Percentiles rank a stretch among this genome's conserved stretches.
Evolutionary conservation across 2,329 filamentous ascomycete genomes (phyloP).

Genomic region (Xylaria sp.): DNA sequence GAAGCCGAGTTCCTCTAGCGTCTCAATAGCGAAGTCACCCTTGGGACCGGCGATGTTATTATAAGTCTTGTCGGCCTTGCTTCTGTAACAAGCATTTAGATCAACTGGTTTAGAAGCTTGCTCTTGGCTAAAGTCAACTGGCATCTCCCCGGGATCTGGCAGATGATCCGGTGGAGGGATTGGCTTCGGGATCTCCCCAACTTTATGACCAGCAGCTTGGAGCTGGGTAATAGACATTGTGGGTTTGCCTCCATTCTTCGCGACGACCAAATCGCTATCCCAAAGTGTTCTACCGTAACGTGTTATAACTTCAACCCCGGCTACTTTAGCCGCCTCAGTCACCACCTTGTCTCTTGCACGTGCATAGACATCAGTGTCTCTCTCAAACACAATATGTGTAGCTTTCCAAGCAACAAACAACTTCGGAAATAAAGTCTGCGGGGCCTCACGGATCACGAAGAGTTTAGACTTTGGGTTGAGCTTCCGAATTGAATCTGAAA

Average conservation of each 20-base stretch:
- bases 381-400: conserved; percentile 81
- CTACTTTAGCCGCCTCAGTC: conserved; percentile 66
- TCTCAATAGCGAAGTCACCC: conserved; percentile 75
- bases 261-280: conserved; percentile 76
- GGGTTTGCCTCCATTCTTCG: conserved; percentile 72
- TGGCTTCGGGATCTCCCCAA: conserved; percentile 70
- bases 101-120: conserved; percentile 62
- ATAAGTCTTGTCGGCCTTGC: conserved; percentile 67
- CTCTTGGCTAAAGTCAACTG: conserved; percentile 67
- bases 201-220: conserved; percentile 68
- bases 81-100: conserved; percentile 67
- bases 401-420: conserved; percentile 78
- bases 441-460: conserved; percentile 76
- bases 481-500: conserved; percentile 72
- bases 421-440: conserved; percentile 76
- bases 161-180: conserved; percentile 67
- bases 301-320: conserved; percentile 75
- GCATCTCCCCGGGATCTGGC: conserved; percentile 72
- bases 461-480: conserved; percentile 75
- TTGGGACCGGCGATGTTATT: conserved; percentile 71
- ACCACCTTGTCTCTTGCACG: conserved; percentile 71
- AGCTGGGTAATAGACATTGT: conserved; percentile 80
- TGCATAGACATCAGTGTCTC: conserved; percentile 79
- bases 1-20: conserved; percentile 76
- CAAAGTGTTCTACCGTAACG: conserved; percentile 75